phyloP scores from a whole-genome alignment of 1,284 basidiomycete genomes.

The Irpex lacteus region DNA sequence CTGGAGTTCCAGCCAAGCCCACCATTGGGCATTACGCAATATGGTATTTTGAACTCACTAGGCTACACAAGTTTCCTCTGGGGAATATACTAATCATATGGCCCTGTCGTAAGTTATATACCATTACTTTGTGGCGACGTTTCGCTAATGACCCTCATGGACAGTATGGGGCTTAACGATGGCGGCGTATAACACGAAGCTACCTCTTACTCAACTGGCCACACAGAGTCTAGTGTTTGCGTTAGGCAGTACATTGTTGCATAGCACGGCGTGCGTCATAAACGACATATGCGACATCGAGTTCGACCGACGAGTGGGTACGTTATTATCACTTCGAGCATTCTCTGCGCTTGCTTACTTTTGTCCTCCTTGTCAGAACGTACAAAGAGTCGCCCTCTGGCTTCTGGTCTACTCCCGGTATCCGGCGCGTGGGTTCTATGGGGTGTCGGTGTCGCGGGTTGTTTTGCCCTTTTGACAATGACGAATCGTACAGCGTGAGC shows the following conservation, averaged over 20 bases:
- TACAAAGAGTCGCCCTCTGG: background rate
- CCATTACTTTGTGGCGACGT: background rate
- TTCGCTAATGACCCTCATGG: background rate
- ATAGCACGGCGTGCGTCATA: slow-evolving; percentile 6
- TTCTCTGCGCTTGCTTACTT: background rate
- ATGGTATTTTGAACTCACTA: slow-evolving; percentile 1
- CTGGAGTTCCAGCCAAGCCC: background rate
- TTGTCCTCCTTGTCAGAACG: background rate
- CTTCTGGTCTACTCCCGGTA: background rate
- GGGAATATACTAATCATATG: slow-evolving; percentile 7
- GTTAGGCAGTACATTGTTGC: slow-evolving; percentile 1
- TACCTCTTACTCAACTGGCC: background rate
- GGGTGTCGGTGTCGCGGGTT: background rate
- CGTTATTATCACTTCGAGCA: background rate
- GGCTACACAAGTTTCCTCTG: slow-evolving; percentile 6
- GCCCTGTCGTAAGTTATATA: slow-evolving; percentile 3
- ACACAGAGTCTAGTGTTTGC: background rate
- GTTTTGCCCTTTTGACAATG: background rate
- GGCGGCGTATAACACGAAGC: background rate
- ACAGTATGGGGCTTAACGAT: slow-evolving; percentile 7
- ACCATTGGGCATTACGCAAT: background rate
- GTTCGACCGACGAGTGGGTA: slow-evolving; percentile 4
- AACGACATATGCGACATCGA: slow-evolving; percentile 9
- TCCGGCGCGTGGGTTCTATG: background rate
- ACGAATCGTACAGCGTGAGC: background rate